phyloP scores from a whole-genome alignment of 2,329 filamentous ascomycete genomes.

The Claviceps paspali region DNA sequence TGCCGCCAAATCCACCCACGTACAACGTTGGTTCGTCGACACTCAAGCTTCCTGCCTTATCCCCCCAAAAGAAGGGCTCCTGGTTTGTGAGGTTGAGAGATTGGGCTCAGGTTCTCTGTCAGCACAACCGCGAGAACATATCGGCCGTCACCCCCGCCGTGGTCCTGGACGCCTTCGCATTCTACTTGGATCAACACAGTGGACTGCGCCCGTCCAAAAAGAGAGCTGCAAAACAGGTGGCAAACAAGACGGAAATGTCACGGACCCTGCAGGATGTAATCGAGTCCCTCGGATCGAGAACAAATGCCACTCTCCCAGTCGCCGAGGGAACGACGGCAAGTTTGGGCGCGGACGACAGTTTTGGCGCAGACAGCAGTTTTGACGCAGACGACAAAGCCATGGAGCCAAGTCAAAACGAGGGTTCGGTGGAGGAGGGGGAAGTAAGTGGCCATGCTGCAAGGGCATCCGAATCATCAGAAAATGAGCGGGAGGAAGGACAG shows the following conservation, averaged over 20 bases:
- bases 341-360: not conserved
- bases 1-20: constrained; percentile 9
- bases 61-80: constrained; percentile 14
- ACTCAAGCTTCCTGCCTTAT: constrained; percentile 15
- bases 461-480: not conserved
- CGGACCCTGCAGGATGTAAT: constrained; percentile 12
- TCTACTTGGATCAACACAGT: constrained; percentile 17
- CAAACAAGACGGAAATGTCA: constrained; percentile 12
- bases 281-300: constrained; percentile 6
- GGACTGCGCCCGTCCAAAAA: constrained; percentile 18
- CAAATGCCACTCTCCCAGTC: not conserved
- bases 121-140: constrained; percentile 12
- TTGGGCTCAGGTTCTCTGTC: constrained; percentile 18
- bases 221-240: constrained; percentile 16
- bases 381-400: not conserved
- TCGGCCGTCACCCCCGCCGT: constrained; percentile 12
- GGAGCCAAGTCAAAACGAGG: not conserved
- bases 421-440: constrained; percentile 1
- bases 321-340: not conserved
- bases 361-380: not conserved
- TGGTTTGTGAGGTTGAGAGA: constrained; percentile 21
- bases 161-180: constrained; percentile 13
- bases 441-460: constrained; percentile 1
- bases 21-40: constrained; percentile 10
- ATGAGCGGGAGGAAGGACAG: not conserved